A percentile compares a stretch with the other conserved stretches of the same genome.
Evolutionary conservation across 768 basidiomycete species (phyloP).

Genomic region (Tulasnella sp.): DNA sequence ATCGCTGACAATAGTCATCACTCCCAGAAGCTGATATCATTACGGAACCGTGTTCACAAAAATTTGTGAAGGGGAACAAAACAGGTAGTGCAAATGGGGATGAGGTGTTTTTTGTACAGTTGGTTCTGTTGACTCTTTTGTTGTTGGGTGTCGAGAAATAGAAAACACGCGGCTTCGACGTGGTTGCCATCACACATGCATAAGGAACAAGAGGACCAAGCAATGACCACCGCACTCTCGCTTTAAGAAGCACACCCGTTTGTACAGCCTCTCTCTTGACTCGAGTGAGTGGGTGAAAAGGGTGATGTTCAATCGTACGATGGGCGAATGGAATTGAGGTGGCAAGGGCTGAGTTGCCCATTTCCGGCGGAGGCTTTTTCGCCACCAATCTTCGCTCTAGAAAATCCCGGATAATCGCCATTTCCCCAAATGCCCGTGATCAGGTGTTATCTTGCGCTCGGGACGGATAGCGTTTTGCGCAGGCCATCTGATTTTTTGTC

Average conservation of each 20-base stretch:
- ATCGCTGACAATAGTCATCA: not conserved
- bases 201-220: slow-evolving; percentile 2
- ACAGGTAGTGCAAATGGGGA: not conserved
- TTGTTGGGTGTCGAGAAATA: not conserved
- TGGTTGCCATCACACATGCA: not conserved
- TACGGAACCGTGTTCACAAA: not conserved
- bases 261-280: not conserved
- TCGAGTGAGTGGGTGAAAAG: not conserved
- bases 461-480: not conserved
- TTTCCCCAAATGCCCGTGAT: not conserved
- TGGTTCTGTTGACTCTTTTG: not conserved
- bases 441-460: not conserved
- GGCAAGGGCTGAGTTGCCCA: not conserved
- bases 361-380: not conserved
- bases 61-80: not conserved
- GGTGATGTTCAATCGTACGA: not conserved
- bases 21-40: not conserved
- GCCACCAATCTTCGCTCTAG: not conserved
- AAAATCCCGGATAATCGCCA: not conserved
- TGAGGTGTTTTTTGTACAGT: not conserved
- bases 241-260: not conserved
- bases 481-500: not conserved
- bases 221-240: not conserved
- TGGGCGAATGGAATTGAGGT: not conserved
- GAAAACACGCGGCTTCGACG: slow-evolving; percentile 11